These are phyloP conservation scores for Fragosphaeria purpurea DNA, from an alignment of 2,329 filamentous ascomycete genomes.

Conservation along the genomic window DNA sequence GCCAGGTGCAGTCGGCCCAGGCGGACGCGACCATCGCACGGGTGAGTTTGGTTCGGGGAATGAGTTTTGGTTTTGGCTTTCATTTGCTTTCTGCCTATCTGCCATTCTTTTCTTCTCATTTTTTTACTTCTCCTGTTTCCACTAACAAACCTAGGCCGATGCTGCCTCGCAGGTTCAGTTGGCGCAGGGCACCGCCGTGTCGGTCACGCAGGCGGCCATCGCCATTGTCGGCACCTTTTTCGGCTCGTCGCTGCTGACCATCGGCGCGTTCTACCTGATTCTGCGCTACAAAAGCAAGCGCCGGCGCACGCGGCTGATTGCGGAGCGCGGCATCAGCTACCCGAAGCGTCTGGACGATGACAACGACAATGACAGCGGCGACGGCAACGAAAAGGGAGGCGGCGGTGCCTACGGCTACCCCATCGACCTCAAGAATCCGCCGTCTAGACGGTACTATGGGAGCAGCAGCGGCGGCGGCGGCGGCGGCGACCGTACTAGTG, in stretches of 20 bases:
- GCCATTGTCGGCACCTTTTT: conserved; percentile 32
- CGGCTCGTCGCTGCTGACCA: conserved; percentile 30
- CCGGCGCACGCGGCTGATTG: conserved; percentile 9
- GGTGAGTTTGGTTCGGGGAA: conserved; percentile 13
- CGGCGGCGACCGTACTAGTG: not conserved
- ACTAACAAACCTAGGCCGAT: conserved; percentile 15
- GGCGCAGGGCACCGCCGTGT: conserved; percentile 28
- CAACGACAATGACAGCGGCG: not conserved
- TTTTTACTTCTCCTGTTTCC: too few relatives aligned
- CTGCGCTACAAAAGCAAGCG: conserved; percentile 19
- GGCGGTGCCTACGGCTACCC: conserved; percentile 15
- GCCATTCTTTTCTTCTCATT: not conserved
- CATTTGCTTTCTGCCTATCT: too few relatives aligned
- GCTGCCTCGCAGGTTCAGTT: conserved; percentile 21
- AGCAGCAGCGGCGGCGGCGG: not conserved
- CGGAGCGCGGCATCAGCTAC: conserved; percentile 14
- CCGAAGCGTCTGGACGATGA: conserved; percentile 10
- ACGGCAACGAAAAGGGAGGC: conserved; percentile 1
- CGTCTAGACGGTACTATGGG: not conserved
- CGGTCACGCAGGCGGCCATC: conserved; percentile 30
- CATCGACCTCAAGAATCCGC: conserved; percentile 18
- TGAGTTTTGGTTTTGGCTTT: too few relatives aligned
- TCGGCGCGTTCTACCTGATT: conserved; percentile 26
- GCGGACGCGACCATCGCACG: conserved; percentile 21
- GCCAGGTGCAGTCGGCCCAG: conserved; percentile 20